Base-by-base conservation (phyloP, 257 asterid species). In the Solanum clarkiae region DNA sequence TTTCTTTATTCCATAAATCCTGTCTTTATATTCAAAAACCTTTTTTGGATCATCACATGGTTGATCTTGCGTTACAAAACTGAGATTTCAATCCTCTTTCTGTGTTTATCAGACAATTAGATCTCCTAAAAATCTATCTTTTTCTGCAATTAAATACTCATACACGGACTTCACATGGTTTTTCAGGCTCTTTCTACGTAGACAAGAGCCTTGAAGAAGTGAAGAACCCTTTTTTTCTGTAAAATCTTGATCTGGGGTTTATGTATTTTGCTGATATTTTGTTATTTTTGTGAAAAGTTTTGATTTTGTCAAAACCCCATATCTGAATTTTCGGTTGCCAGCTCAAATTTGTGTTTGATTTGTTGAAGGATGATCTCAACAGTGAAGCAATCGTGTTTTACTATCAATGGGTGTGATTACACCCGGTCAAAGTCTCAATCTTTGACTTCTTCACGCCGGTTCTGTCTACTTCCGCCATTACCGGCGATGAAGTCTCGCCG, bases 301-400 rank as follows among this genome's bases (percentile, higher is more conserved):
- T 83, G 59, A 60, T 60, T 70, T 87, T 85, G 44, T 72, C 40
- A 42, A 53, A 81, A 82, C 51, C 80, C 85, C 53, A 20, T 40
- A 80, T 6, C 13, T 60, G 40, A 74, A 84, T 36, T 80, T 53
- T 84, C 26, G 29, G 57, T 63, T 47, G 63, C 62, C 49, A 70
- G 80, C 66, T 49, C 49, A 65, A 85, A 83, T 36, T 36, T 36
- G 42, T 36, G 42, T 36, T 36, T 36, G 29, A 10, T 72, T 72
- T 47, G 65, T 84, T 63, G 26, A 49, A 66, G 79, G n/a, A 95
- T 94, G 98, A 93, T 94, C 85, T 90, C 97, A 44, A 92, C 97
- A 45, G 74, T 94, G 84, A 92, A 89, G 70, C 96, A 89, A 65
- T 89, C 97, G 0, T 53, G 84, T 62, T 22, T 86, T 3, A 47